phyloP scores from a whole-genome alignment of 2,329 filamentous ascomycete species.

The Ophiostoma pallidulum region DNA sequence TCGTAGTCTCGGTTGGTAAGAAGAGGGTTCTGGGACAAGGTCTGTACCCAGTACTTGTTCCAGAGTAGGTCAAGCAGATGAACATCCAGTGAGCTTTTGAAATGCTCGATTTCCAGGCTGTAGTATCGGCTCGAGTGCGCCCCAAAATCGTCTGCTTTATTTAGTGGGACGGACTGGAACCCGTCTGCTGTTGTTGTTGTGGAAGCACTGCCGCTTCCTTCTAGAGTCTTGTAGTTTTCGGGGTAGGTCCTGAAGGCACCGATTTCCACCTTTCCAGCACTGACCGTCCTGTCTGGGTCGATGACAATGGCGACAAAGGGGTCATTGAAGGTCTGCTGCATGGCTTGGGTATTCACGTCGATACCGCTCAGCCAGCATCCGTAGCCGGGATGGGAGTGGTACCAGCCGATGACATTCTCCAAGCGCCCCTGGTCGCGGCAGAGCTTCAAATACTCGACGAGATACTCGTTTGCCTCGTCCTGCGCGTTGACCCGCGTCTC shows the following conservation, averaged over 20 bases:
- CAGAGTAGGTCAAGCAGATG: conserved; percentile 81
- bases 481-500: conserved; percentile 96
- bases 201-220: conserved; percentile 7
- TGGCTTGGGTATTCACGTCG: conserved; percentile 79
- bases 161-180: conserved; percentile 74
- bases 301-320: conserved; percentile 95
- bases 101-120: conserved; percentile 81
- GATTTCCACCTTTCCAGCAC: conserved; percentile 91
- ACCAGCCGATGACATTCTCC: conserved; percentile 97
- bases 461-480: conserved; percentile 93
- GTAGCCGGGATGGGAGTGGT: conserved; percentile 94
- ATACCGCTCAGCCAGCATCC: conserved; percentile 97
- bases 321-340: conserved; percentile 77
- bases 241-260: conserved; percentile 92
- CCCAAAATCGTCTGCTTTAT: conserved; percentile 92
- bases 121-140: conserved; percentile 90
- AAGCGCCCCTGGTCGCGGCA: conserved; percentile 66
- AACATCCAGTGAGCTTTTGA: conserved; percentile 84
- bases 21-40: conserved; percentile 80
- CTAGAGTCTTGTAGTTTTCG: conserved; percentile 52
- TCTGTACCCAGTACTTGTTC: conserved; percentile 99
- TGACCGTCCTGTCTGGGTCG: conserved; percentile 91
- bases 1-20: conserved; percentile 89
- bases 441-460: conserved; percentile 72
- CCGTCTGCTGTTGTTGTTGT: conserved; percentile 42